A percentile compares a stretch with the other conserved stretches of the same genome.
Conservation (phyloP, 495 filamentous ascomycete genomes). For the Aspergillus coremiiformis region DNA sequence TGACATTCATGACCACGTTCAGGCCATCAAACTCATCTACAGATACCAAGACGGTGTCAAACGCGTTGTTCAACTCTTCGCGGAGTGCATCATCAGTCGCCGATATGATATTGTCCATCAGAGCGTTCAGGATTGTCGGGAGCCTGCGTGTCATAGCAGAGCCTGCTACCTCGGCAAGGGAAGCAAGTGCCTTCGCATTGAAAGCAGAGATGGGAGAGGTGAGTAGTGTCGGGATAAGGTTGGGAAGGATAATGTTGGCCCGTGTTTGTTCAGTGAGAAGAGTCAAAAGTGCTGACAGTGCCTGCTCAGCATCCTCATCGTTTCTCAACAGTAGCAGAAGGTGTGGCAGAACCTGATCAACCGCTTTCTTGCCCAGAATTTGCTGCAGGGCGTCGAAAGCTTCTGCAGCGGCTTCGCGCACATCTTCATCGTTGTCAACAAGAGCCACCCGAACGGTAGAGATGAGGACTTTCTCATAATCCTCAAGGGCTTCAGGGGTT, state of each 20-base stretch:
- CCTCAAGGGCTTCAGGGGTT: slow-evolving; percentile 79
- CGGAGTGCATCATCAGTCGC: slow-evolving; percentile 69
- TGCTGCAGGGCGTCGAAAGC: slow-evolving; percentile 93
- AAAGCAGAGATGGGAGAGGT: slow-evolving; percentile 85
- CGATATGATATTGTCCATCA: slow-evolving; percentile 85
- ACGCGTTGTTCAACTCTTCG: slow-evolving; percentile 65
- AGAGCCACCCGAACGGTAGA: slow-evolving; percentile 89
- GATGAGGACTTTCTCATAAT: slow-evolving; percentile 90
- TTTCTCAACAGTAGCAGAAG: slow-evolving; percentile 79
- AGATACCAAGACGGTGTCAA: slow-evolving; percentile 81
- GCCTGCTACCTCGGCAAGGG: slow-evolving; percentile 82
- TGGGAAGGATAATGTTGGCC: slow-evolving; percentile 93
- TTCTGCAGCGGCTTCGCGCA: slow-evolving; percentile 92
- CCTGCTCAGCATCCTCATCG: slow-evolving; percentile 84
- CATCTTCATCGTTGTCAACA: slow-evolving; percentile 80
- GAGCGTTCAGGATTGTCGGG: slow-evolving; percentile 78
- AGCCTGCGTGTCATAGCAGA: slow-evolving; percentile 81
- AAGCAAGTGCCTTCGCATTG: slow-evolving; percentile 89
- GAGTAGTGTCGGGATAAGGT: slow-evolving; percentile 87
- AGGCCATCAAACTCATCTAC: slow-evolving; percentile 95
- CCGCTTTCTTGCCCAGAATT: slow-evolving; percentile 83
- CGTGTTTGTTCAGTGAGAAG: slow-evolving; percentile 87
- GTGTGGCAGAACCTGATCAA: slow-evolving; percentile 91
- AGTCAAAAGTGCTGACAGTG: slow-evolving; percentile 83
- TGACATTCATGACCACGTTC: slow-evolving; percentile 88